phyloP scores from a whole-genome alignment of 768 basidiomycete species.

The Podaxis carcinomalis region DNA sequence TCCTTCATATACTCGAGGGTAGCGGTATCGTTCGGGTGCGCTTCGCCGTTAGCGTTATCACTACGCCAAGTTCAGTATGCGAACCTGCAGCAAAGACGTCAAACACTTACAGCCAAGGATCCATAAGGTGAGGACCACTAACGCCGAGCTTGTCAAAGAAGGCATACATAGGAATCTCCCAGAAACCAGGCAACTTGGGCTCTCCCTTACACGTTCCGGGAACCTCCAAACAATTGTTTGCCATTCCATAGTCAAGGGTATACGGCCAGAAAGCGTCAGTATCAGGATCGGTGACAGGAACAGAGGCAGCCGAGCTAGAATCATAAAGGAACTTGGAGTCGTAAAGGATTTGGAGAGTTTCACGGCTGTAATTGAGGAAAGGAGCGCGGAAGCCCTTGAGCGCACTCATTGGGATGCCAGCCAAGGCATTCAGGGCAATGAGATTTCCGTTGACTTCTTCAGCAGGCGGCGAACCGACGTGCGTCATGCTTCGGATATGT shows the following conservation, averaged over 20 bases:
- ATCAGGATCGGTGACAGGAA: slow-evolving; percentile 58
- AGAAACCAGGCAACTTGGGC: slow-evolving; percentile 71
- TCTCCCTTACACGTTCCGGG: slow-evolving; percentile 59
- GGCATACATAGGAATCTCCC: slow-evolving; percentile 85
- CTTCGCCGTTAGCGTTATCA: slow-evolving; percentile 51
- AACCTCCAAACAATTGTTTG: slow-evolving; percentile 67
- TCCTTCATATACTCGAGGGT: slow-evolving; percentile 69
- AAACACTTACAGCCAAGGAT: slow-evolving; percentile 68
- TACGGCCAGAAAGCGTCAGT: slow-evolving; percentile 86
- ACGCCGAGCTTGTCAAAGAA: slow-evolving; percentile 60
- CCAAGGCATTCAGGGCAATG: slow-evolving; percentile 72
- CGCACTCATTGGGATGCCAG: slow-evolving; percentile 63
- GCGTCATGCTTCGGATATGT: slow-evolving; percentile 58
- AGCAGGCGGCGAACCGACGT: slow-evolving; percentile 56
- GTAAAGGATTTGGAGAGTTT: slow-evolving; percentile 57
- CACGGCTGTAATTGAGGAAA: slow-evolving; percentile 59
- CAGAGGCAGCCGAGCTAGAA: slow-evolving; percentile 53
- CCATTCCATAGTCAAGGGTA: slow-evolving; percentile 74
- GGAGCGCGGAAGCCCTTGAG: slow-evolving; percentile 78
- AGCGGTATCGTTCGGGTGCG: slow-evolving; percentile 49
- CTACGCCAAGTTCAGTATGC: slow-evolving; percentile 20
- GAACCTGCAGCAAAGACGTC: not conserved
- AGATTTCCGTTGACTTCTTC: slow-evolving; percentile 77
- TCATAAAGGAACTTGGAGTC: slow-evolving; percentile 68
- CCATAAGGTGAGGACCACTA: slow-evolving; percentile 68